Evolutionary conservation across 805 yeast genomes (phyloP), one percentile per base, ranked within the genome.

Genomic region (Hanseniaspora clermontiae): DNA sequence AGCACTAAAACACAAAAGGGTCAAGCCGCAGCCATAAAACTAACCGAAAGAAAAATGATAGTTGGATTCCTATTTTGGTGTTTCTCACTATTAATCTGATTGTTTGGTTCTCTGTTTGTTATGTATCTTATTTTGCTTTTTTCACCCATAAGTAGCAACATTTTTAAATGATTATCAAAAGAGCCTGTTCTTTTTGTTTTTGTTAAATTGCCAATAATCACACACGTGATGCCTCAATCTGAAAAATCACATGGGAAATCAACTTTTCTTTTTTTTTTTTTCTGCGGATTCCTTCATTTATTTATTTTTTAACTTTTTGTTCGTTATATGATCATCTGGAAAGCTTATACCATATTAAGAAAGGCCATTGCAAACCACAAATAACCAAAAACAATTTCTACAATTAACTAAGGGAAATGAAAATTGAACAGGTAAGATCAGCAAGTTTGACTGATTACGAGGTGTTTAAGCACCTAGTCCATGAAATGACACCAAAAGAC

Each of bases 381-480:
- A 24, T 24, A 24, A 24, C 27, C 27, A 24, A 24, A 24, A 24
- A 24, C 27, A 24, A 24, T 24, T 24, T 4, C 27, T 24, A 24
- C 5, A 11, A 32, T 2, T 32, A 5, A 4, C 12, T 9, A 20
- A n/a, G n/a, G n/a, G 43, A 4, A 27, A 74, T 74, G 78, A 70
- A 74, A 66, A 70, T 77, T 3, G 67, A 77, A 34, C 66, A 68
- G 31, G 74, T 72, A 49, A 72, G 83, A 60, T 80, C 77, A 52
- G 74, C 79, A 48, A 76, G 79, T 58, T 65, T 81, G 47, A 76
- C 82, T 58, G 81, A 80, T 64, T 80, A 71, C 60, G 86, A 81
- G 64, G 82, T 79, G 1, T 65, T 67, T 24, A 73, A 75, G 57
- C 81, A 78, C 59, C 64, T 81, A 58, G 57, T 53, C 7, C 57